Conservation (phyloP, 306 rosid genomes). For the Fragaria iinumae region DNA sequence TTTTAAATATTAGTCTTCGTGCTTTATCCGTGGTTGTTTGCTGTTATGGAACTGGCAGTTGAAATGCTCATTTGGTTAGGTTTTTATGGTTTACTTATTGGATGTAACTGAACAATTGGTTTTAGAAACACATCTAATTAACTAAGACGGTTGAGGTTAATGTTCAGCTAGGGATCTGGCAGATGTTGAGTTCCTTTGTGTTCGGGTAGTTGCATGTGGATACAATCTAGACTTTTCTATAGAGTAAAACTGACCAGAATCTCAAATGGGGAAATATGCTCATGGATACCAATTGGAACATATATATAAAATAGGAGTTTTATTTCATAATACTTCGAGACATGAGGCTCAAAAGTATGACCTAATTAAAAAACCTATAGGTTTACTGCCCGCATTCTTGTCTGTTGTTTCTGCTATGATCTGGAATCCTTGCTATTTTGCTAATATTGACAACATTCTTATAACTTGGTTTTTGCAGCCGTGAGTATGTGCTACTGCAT, state of each 20-base stretch:
- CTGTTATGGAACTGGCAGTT: background rate
- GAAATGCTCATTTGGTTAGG: background rate
- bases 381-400: background rate
- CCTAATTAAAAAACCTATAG: background rate
- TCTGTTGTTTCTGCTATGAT: background rate
- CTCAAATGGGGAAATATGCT: background rate
- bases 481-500: slow-evolving; percentile 89
- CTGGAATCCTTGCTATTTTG: background rate
- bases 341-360: background rate
- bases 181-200: background rate
- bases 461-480: slow-evolving; percentile 56
- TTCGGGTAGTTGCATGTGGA: background rate
- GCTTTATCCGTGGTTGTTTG: background rate
- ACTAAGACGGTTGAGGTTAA: background rate
- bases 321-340: background rate
- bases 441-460: background rate
- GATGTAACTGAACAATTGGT: background rate
- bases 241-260: background rate
- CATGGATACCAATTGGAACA: background rate
- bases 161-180: background rate
- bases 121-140: background rate
- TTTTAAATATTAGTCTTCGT: background rate
- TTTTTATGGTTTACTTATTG: background rate
- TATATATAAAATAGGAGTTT: background rate
- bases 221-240: background rate